Evolutionary conservation across 495 filamentous ascomycete genomes (phyloP), one percentile per base, ranked within the genome.

Genomic region (Penicilliopsis zonata): DNA sequence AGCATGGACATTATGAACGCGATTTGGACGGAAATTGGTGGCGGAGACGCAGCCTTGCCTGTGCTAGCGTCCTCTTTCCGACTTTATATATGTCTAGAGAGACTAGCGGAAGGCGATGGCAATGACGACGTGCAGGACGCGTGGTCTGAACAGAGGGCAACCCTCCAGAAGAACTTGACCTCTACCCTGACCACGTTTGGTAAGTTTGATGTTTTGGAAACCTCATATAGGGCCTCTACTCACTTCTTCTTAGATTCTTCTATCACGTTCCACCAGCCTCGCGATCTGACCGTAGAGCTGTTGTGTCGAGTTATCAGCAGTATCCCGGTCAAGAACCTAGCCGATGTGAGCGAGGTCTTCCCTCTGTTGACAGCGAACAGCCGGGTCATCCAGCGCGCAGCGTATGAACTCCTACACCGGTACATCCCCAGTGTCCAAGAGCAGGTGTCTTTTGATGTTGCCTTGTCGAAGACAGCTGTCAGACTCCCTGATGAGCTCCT

Each of bases 41-140:
- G 44, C 0, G 56, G 61, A 15, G 66, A 71, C 36, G 54, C 57
- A 8, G 55, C 54, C 4, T 37, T 92, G 3, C 70, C 84, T 1
- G 61, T 76, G 18, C 53, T 84, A 6, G 61, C 80, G 40, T 65
- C 78, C 14, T 82, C 80, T 1, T 60, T 95, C 34, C 78, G 78
- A 46, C 67, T 99, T 0, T 74, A 81, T 34, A 52, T 59, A 9
- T 54, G 63, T 3, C 46, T 94, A 14, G 65, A 69, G 37, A 64
- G 58, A 9, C 50, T 79, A 5, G 52, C 58, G n/a, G 49, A 53
- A 7, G 41, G 53, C 35, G 78, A 83, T 4, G 57, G 74, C 13
- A 95, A 95, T 45, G 87, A 95, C 47, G 88, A 96, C 49, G 68
- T 93, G 2, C 54, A 74, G 6, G 87, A 98, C 41, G 72, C 71